Base-by-base conservation (phyloP, 2,329 filamentous ascomycete genomes). In the Penicillium verrucosum region DNA sequence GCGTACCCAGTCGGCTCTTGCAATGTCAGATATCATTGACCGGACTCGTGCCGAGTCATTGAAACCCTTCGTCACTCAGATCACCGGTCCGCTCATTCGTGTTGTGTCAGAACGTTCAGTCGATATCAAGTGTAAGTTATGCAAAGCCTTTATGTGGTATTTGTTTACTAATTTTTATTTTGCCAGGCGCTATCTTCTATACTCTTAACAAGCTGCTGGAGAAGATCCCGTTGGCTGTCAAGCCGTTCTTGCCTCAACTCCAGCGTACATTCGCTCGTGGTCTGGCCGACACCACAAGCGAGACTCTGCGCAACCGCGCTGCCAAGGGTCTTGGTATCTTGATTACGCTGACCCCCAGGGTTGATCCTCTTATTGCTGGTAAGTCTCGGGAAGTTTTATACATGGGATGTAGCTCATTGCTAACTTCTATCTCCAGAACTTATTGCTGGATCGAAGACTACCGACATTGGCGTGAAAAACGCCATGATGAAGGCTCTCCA, bases 401-500 rank as follows among this genome's bases (percentile, higher is more conserved):
- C 38, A 25, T 46, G 43, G 3, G 21, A 34, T 48, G 11, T 42
- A 21, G 25, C 23, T 23, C 30, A 18, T 42, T 46, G 40, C 57
- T 61, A 45, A 65, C 18, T 23, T 30, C 21, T 21, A 12, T 27
- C n/a, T 62, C 79, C 84, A 59, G 94, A 99, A 76, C 82, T 99
- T 46, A 92, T 97, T 21, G 89, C 94, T n/a, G 94, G 94, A 45
- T 94, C 92, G 27, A 97, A 93, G 80, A 97, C 94, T 0, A 78
- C 85, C 1, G 93, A 97, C 70, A 71, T 85, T 6, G 93, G 93
- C 44, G 94, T 99, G 62, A 90, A 86, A 75, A 94, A 89, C 63
- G 94, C 94, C 29, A 99, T 99, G 94, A 82, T 99, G 68, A 96
- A 95, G 79, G 94, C 94, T 3, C 78, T 99, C 44, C 97, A 95